Evolutionary conservation across 2,329 filamentous ascomycete genomes (phyloP).

Genomic region (Whalleya microplaca): DNA sequence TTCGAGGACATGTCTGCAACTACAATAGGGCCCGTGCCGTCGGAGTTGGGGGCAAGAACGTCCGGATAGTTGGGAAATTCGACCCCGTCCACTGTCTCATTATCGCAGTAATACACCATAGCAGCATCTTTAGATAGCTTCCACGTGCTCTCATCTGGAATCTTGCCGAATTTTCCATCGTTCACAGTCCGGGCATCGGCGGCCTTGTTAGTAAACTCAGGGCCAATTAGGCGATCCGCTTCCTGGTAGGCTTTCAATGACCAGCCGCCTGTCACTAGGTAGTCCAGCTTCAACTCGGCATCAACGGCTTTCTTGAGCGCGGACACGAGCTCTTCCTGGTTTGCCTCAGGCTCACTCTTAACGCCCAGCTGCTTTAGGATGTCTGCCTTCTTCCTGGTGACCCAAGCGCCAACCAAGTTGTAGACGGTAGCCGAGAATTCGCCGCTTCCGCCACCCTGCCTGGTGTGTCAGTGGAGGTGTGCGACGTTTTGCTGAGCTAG

Average conservation of each 20-base stretch:
- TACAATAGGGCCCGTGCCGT: constrained; percentile 72
- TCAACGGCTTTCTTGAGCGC: constrained; percentile 67
- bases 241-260: constrained; percentile 88
- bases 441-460: constrained; percentile 65
- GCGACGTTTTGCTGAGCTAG: too few relatives aligned
- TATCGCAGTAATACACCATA: constrained; percentile 89
- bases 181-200: constrained; percentile 68
- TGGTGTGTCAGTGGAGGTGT: too few relatives aligned
- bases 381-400: constrained; percentile 66
- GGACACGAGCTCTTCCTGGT: constrained; percentile 60
- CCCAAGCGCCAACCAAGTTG: constrained; percentile 84
- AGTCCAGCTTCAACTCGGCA: constrained; percentile 79
- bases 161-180: constrained; percentile 82
- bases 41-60: constrained; percentile 57
- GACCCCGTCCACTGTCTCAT: constrained; percentile 92
- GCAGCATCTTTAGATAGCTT: constrained; percentile 69
- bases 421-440: constrained; percentile 84
- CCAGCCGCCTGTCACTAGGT: constrained; percentile 89
- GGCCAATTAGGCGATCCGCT: constrained; percentile 74
- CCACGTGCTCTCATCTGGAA: constrained; percentile 79
- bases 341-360: constrained; percentile 48
- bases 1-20: constrained; percentile 95
- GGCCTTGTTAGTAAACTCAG: constrained; percentile 79
- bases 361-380: constrained; percentile 59
- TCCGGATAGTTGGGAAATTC: constrained; percentile 79